These are phyloP conservation scores for Fusarium sp. DNA, from an alignment of 2,329 filamentous ascomycete genomes.

Conservation along the genomic window DNA sequence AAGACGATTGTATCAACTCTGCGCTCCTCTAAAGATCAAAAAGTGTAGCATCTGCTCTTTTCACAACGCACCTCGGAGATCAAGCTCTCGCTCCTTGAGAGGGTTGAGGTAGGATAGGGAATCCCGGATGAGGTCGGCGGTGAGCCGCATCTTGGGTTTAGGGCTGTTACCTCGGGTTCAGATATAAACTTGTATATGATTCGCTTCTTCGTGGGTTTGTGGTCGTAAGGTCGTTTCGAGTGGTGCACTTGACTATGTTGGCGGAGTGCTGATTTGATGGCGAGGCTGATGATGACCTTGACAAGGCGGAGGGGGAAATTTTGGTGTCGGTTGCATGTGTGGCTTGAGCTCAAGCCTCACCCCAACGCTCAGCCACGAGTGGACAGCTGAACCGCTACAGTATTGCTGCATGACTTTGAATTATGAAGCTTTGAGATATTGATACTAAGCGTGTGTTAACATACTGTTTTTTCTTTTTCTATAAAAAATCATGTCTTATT, in stretches of 20 bases:
- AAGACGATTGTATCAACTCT: constrained; percentile 83
- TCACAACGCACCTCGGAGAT: constrained; percentile 97
- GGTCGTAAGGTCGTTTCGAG: constrained; percentile 9
- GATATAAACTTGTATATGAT: background rate
- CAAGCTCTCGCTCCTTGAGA: constrained; percentile 97
- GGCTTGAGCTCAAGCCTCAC: constrained; percentile 40
- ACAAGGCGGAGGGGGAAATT: constrained; percentile 54
- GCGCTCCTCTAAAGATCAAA: constrained; percentile 64
- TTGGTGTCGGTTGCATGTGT: constrained; percentile 42
- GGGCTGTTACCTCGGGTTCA: constrained; percentile 47
- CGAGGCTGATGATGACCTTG: constrained; percentile 52
- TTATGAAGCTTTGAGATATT: too few relatives aligned
- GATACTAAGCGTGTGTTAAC: too few relatives aligned
- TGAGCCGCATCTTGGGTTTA: constrained; percentile 84
- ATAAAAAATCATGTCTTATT: background rate
- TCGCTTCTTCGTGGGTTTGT: constrained; percentile 2
- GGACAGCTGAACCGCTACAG: background rate
- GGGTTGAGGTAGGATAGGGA: constrained; percentile 99
- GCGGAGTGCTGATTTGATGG: constrained; percentile 36
- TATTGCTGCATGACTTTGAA: background rate
- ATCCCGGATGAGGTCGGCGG: constrained; percentile 91
- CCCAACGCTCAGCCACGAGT: constrained; percentile 28
- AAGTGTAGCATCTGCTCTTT: constrained; percentile 98
- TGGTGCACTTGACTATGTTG: constrained; percentile 14
- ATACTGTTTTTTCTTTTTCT: too few relatives aligned